A percentile compares a stretch with the other conserved stretches of the same genome.
Conservation (phyloP, 352 stramenopile species). For the Poterioochromonas sp. region DNA sequence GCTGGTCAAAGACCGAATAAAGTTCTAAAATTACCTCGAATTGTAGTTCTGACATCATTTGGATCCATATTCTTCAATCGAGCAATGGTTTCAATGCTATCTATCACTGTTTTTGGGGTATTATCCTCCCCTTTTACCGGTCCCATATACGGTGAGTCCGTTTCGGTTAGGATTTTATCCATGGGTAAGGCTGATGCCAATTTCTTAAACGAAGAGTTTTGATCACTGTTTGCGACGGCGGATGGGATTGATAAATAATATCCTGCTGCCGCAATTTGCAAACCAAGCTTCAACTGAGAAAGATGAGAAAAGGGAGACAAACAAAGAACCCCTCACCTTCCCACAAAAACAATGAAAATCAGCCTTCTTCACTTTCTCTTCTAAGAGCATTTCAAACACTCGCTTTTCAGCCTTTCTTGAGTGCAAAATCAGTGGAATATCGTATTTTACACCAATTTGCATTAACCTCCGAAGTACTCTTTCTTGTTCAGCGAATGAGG, state of each 20-base stretch:
- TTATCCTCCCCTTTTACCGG: slow-evolving; percentile 44
- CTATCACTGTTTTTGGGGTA: slow-evolving; percentile 39
- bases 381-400: slow-evolving; percentile 42
- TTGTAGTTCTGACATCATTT: not conserved
- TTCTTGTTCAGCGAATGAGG: slow-evolving; percentile 37
- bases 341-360: slow-evolving; percentile 41
- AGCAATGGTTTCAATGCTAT: slow-evolving; percentile 38
- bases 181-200: slow-evolving; percentile 35
- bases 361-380: slow-evolving; percentile 37
- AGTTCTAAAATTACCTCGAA: slow-evolving; percentile 4
- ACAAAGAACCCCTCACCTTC: not conserved
- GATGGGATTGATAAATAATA: slow-evolving; percentile 44
- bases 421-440: slow-evolving; percentile 42
- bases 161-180: slow-evolving; percentile 41
- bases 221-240: slow-evolving; percentile 23
- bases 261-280: slow-evolving; percentile 40
- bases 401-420: slow-evolving; percentile 40
- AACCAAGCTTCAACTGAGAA: slow-evolving; percentile 26
- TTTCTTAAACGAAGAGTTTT: slow-evolving; percentile 36
- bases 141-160: slow-evolving; percentile 41
- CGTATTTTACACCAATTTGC: slow-evolving; percentile 35
- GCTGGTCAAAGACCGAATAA: slow-evolving; percentile 6
- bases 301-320: not conserved
- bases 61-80: not conserved
- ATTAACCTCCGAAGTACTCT: slow-evolving; percentile 36